phyloP scores from a whole-genome alignment of 2,329 filamentous ascomycete species.

The Fusarium chlamydosporum region DNA sequence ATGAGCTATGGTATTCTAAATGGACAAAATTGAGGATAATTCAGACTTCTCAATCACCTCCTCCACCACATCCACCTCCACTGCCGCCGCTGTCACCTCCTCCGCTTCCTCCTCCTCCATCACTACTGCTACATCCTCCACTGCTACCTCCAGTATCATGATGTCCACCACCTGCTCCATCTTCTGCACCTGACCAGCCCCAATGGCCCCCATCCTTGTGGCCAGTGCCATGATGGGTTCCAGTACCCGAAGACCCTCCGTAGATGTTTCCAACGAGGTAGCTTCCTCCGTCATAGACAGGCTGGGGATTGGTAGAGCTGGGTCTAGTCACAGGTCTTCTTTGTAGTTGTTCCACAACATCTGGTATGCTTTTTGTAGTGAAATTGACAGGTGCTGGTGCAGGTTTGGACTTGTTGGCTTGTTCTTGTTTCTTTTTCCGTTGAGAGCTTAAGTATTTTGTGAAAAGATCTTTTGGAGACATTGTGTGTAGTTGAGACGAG shows the following conservation, averaged over 20 bases:
- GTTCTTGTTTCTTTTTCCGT: conserved; percentile 10
- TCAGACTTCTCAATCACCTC: background rate
- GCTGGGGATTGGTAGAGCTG: background rate
- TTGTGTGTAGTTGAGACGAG: too few species aligned
- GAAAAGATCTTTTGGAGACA: conserved; percentile 25
- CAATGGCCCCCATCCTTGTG: conserved; percentile 6
- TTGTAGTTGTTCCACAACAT: background rate
- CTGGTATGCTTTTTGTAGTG: background rate
- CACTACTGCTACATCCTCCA: conserved; percentile 7
- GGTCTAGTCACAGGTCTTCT: background rate
- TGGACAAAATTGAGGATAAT: background rate
- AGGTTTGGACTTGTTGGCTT: conserved; percentile 7
- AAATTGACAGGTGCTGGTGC: background rate
- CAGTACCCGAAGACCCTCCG: background rate
- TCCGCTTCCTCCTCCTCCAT: conserved; percentile 1
- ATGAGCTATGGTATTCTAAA: too few species aligned
- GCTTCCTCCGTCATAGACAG: conserved; percentile 3
- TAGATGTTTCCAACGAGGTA: background rate
- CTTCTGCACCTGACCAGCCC: conserved; percentile 22
- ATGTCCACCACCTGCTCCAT: background rate
- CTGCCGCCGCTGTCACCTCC: background rate
- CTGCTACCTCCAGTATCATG: conserved; percentile 1
- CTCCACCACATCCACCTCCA: background rate
- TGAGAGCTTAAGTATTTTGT: conserved; percentile 15
- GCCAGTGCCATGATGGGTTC: background rate